These are phyloP conservation scores for Hordeum vulgare DNA, from an alignment of 176 grass and related monocot species.

Conservation along the genomic window MorexV3_pseudomolecules_assembly NC_058520.1:590307078-590307577, in stretches of 20 bases:
- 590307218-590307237: too few species aligned
- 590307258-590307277: not conserved
- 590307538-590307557: not conserved
- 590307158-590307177: slow-evolving; percentile 35
- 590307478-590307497: slow-evolving; percentile 24
- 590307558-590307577: not conserved
- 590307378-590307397: slow-evolving; percentile 54
- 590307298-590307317: not conserved
- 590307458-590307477: slow-evolving; percentile 92
- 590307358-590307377: not conserved
- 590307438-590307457: slow-evolving; percentile 80
- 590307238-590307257: too few species aligned
- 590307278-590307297: not conserved
- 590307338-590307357: not conserved
- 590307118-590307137: slow-evolving; percentile 42
- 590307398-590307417: slow-evolving; percentile 60
- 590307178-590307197: slow-evolving; percentile 39
- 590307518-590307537: too few species aligned
- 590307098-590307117: slow-evolving; percentile 35
- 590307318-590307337: not conserved
- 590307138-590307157: slow-evolving; percentile 37
- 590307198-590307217: not conserved
- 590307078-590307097: slow-evolving; percentile 20
- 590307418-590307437: slow-evolving; percentile 54
- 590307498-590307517: not conserved